Base-by-base conservation (phyloP, 768 basidiomycete species). In the Podaxis sp. region DNA sequence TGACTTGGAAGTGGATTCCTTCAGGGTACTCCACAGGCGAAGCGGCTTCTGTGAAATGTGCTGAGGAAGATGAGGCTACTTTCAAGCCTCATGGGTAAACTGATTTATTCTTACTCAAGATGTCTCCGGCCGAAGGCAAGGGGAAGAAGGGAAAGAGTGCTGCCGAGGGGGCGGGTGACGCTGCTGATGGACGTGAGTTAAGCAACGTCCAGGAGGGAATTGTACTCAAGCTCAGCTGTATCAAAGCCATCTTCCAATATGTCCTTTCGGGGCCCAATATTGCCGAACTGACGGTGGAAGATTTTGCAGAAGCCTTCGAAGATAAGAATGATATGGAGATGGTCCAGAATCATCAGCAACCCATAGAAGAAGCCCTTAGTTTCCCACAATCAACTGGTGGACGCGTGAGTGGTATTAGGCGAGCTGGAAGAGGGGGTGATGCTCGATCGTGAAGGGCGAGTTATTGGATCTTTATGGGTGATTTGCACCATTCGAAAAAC, bases 241-340 rank as follows among this genome's bases (percentile, higher is more conserved):
- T 27, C 78, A 83, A 77, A 48, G 86, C 93, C 0, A 88, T 94
- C 56, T 96, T 95, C 75, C 80, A 86, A 68, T 83, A 91, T 67
- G 81, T 91, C 18, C 71, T 90, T 90, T 46, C 81, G 14, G 82
- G 82, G 52, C 79, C 87, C 1, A 75, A 82, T 51, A 83, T 96
- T 40, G 88, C 90, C 16, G 96, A 98, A 72, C 76, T 98, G 44
- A 97, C 95, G 1, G 91, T 99, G 21, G 97, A 98, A 75, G 97
- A 99, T 71, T 97, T 96, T 1, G 94, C 94, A 0, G 97, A 98
- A 74, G 91, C 93, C 9, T 98, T 99, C 69, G 96, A 98, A 71
- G 96, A 98, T 74, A 88, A 92, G 57, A 90, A 90, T 65, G 96
- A 99, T 71, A 79, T 98, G 18, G 76, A 81, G 63, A 90, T 90